Evolutionary conservation across 225 moss, liverwort and hornwort genomes (phyloP).

Genomic region (Polytrichum commune): DNA sequence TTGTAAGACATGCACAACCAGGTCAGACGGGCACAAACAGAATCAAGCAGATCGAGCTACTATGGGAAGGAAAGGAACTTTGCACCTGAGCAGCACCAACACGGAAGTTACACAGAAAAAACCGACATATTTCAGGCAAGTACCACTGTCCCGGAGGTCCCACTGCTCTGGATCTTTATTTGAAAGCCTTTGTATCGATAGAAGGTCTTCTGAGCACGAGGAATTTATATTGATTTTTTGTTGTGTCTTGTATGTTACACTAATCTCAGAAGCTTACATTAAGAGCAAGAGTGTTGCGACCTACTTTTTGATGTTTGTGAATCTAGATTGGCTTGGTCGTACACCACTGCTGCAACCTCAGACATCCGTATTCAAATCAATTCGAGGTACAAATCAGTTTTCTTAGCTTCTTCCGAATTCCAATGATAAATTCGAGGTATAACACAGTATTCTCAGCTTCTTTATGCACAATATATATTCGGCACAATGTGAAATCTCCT

Average conservation of each 20-base stretch:
- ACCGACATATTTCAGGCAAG: constrained; percentile 5
- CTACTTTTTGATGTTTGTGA: constrained; percentile 3
- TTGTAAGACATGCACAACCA: constrained; percentile 5
- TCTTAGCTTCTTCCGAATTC: too few species aligned
- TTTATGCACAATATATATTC: background rate
- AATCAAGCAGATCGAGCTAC: background rate
- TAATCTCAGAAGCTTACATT: background rate
- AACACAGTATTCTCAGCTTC: too few species aligned
- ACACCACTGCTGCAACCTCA: constrained; percentile 3
- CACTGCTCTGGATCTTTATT: background rate
- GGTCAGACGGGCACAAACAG: constrained; percentile 6
- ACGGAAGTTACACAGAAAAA: background rate
- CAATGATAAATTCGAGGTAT: too few species aligned
- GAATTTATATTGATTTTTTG: too few species aligned
- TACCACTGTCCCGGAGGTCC: background rate
- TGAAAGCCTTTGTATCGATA: background rate
- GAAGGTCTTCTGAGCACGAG: too few species aligned
- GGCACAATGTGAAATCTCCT: too few species aligned
- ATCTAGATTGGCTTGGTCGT: constrained; percentile 5
- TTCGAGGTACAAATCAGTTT: too few species aligned
- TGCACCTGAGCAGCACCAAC: too few species aligned
- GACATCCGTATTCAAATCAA: background rate
- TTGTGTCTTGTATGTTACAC: too few species aligned
- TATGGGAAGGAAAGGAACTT: background rate
- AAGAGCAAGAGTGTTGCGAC: constrained; percentile 3